Base-by-base conservation (phyloP, 2,329 filamentous ascomycete species). In the Botrytis tulipae region DNA sequence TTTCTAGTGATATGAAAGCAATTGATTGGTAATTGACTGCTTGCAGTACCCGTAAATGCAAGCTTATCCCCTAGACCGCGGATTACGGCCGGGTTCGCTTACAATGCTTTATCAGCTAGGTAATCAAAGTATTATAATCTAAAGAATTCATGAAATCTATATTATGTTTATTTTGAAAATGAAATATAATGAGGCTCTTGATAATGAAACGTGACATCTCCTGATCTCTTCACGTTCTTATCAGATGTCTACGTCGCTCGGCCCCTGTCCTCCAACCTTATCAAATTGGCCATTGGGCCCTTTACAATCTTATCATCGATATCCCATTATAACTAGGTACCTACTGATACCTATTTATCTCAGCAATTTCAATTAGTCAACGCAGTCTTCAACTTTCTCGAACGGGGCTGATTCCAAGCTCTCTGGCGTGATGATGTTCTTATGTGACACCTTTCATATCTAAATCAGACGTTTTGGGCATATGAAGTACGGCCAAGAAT, bases 181-280 rank as follows among this genome's bases (percentile, higher is more conserved):
- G 35, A 35, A 35, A 7, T 35, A 35, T 35, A 35, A 35, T 7
- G 35, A 35, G 35, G 35, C 5, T 35, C n/a, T 57, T 59, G n/a
- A 32, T 44, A 16, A 25, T 29, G 35, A 57, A 57, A 57, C 51
- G 66, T 59, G 48, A 69, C 48, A 69, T 69, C 10, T 69, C 18
- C n/a, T 69, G 48, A 40, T 54, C 65, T 68, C 65, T 29, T 46
- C 46, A 25, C 35, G 37, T 40, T 69, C 66, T 57, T 57, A 67
- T 67, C 46, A 67, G 46, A 67, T 67, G 25, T 67, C n/a, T 12
- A 37, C n/a, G n/a, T 61, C 22, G 22, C 25, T 40, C 59, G 35
- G 61, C 61, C n/a, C n/a, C 40, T 46, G 18, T 22, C 40, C 40
- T 10, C 18, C 61, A 65, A 25, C 59, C 59, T 61, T 61, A 61